phyloP scores from a whole-genome alignment of 495 filamentous ascomycete genomes.

The Chaetomium cochliodes region DNA sequence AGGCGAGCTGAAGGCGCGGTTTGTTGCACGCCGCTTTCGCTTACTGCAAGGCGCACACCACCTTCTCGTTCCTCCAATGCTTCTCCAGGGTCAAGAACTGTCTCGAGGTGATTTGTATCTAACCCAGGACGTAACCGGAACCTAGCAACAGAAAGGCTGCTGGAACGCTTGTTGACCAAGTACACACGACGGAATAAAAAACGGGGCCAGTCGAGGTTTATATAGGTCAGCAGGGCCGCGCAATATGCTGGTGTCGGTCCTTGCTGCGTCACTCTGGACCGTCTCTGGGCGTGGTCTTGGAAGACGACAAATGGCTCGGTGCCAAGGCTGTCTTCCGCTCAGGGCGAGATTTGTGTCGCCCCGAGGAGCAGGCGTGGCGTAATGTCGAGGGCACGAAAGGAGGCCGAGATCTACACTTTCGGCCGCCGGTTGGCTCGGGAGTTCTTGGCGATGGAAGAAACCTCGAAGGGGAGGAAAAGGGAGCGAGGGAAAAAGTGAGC shows the following conservation, averaged over 20 bases:
- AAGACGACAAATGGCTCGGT: constrained; percentile 28
- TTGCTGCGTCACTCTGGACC: constrained; percentile 14
- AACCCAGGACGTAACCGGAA: constrained; percentile 4
- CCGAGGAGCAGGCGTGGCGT: constrained; percentile 31
- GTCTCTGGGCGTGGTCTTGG: constrained; percentile 15
- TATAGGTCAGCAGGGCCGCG: constrained; percentile 12
- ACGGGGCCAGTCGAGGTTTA: neutral
- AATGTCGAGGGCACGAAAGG: constrained; percentile 28
- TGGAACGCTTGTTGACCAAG: constrained; percentile 1
- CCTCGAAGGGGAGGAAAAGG: constrained; percentile 15
- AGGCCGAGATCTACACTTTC: constrained; percentile 35
- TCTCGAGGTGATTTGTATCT: neutral
- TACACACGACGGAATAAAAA: neutral
- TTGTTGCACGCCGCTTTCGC: constrained; percentile 24
- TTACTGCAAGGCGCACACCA: constrained; percentile 19
- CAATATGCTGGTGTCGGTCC: neutral
- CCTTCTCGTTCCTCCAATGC: constrained; percentile 9
- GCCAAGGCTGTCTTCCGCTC: constrained; percentile 32
- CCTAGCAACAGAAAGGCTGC: constrained; percentile 10
- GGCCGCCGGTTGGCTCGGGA: constrained; percentile 30
- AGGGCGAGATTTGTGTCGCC: constrained; percentile 41
- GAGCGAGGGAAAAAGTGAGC: constrained; percentile 7
- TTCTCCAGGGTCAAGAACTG: constrained; percentile 8
- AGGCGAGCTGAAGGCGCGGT: neutral
- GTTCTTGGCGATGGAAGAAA: constrained; percentile 28